Percentiles rank a stretch among this genome's conserved stretches.
phyloP scores from a whole-genome alignment of 805 yeast genomes.

The Pichia occidentalis region DNA sequence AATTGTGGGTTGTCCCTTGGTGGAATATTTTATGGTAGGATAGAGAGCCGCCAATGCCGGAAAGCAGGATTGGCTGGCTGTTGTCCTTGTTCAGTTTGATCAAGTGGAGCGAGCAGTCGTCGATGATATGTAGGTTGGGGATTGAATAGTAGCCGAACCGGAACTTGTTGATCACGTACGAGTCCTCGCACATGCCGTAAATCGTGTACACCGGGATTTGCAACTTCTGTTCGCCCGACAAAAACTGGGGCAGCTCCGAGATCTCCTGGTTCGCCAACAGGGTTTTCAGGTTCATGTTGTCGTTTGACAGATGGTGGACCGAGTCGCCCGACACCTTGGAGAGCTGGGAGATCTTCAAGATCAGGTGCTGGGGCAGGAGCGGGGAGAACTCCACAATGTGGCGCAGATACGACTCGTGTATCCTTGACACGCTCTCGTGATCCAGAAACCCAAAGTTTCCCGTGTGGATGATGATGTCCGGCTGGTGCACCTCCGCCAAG shows the following conservation, averaged over 20 bases:
- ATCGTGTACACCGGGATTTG: constrained; percentile 67
- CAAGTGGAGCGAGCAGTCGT: constrained; percentile 45
- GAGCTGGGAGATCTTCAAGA: constrained; percentile 46
- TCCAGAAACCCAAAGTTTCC: constrained; percentile 81
- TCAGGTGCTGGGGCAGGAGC: constrained; percentile 41
- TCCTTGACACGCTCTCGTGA: constrained; percentile 43
- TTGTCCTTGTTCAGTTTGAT: constrained; percentile 33
- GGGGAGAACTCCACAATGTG: constrained; percentile 66
- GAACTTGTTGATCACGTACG: constrained; percentile 57
- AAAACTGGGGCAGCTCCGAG: constrained; percentile 46
- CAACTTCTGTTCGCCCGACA: constrained; percentile 37
- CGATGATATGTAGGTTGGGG: constrained; percentile 55
- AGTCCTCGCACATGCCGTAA: constrained; percentile 74
- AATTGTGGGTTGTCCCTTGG: constrained; percentile 44
- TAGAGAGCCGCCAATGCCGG: constrained; percentile 70
- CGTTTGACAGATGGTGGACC: constrained; percentile 34
- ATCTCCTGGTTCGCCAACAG: constrained; percentile 33
- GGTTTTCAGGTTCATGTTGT: constrained; percentile 32
- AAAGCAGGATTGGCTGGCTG: constrained; percentile 45
- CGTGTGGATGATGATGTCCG: constrained; percentile 55
- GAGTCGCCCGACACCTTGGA: constrained; percentile 39
- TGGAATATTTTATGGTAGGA: constrained; percentile 64
- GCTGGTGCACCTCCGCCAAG: constrained; percentile 40
- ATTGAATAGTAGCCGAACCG: constrained; percentile 45
- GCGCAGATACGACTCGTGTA: constrained; percentile 51